A percentile compares a stretch with the other conserved stretches of the same genome.
phyloP scores from a whole-genome alignment of 192 early-diverging fungal genomes.

The Coemansia sp. region DNA sequence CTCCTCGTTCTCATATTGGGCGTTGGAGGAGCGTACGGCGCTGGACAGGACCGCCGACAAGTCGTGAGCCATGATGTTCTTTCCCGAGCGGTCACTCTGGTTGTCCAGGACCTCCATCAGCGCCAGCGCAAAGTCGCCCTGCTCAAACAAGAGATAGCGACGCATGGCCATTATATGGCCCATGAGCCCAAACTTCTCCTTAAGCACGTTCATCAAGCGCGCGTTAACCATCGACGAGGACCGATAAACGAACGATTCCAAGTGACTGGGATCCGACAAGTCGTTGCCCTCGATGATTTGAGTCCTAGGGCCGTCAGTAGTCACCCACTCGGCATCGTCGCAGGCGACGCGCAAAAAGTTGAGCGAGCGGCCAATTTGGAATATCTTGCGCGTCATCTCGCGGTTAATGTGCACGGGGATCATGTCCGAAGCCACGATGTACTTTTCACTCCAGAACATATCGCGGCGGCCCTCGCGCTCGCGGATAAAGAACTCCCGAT shows the following conservation, averaged over 20 bases:
- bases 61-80: conserved; percentile 83
- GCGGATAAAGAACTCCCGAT: conserved; percentile 89
- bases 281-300: conserved; percentile 56
- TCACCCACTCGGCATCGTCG: conserved; percentile 64
- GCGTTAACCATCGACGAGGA: conserved; percentile 72
- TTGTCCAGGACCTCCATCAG: conserved; percentile 79
- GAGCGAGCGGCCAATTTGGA: conserved; percentile 83
- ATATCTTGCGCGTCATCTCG: conserved; percentile 83
- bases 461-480: conserved; percentile 61
- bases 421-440: conserved; percentile 74
- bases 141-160: conserved; percentile 85
- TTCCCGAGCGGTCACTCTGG: conserved; percentile 67
- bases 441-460: conserved; percentile 84
- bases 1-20: conserved; percentile 79
- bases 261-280: conserved; percentile 59
- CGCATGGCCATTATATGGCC: conserved; percentile 87
- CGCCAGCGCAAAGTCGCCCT: conserved; percentile 93
- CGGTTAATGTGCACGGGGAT: conserved; percentile 82
- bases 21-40: conserved; percentile 86
- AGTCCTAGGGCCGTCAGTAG: conserved; percentile 33
- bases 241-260: conserved; percentile 75
- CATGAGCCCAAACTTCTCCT: conserved; percentile 76
- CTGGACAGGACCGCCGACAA: conserved; percentile 82
- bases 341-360: conserved; percentile 75
- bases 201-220: conserved; percentile 79